A percentile compares a stretch with the other conserved stretches of the same genome.
These are phyloP conservation scores for Chimonanthus salicifolius DNA, from an alignment of 164 flowering plant genomes.

Conservation along the genomic window DNA sequence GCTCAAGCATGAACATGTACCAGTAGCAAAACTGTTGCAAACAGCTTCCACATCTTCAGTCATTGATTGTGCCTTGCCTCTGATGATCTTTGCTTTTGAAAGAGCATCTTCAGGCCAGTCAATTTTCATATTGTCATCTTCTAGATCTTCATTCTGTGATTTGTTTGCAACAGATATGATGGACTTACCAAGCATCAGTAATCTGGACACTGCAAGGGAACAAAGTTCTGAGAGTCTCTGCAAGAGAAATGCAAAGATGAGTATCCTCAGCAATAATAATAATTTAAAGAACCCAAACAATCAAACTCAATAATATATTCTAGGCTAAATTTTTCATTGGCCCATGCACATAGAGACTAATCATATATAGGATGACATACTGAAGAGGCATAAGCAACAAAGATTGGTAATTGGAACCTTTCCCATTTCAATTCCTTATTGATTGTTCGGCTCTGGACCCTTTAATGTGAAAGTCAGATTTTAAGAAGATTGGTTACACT, in stretches of 20 bases:
- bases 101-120: slow-evolving; percentile 92
- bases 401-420: background rate
- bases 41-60: slow-evolving; percentile 71
- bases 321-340: background rate
- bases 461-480: too few species aligned
- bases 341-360: background rate
- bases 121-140: slow-evolving; percentile 38
- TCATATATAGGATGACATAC: background rate
- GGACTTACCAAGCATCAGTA: slow-evolving; percentile 80
- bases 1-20: slow-evolving; percentile 26
- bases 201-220: slow-evolving; percentile 73
- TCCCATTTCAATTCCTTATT: background rate
- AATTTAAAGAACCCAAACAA: background rate
- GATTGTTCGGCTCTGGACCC: too few species aligned
- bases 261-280: background rate
- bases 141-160: slow-evolving; percentile 38
- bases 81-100: slow-evolving; percentile 76
- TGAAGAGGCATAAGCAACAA: background rate
- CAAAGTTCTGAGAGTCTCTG: slow-evolving; percentile 97
- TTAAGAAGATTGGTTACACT: too few species aligned
- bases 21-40: slow-evolving; percentile 80
- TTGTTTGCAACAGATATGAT: slow-evolving; percentile 62
- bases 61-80: slow-evolving; percentile 73
- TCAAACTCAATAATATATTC: background rate
- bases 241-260: slow-evolving; percentile 8